phyloP scores from a whole-genome alignment of 176 grass and related monocot genomes.

The Zea mays region Zm-B73-REFERENCE-NAM-5.0 NC_050101.1:163279501-163280000 shows the following conservation, averaged over 20 bases:
- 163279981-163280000: no score
- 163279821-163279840: neutral
- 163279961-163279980: no score
- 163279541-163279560: slow-evolving; percentile 38
- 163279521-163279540: slow-evolving; percentile 30
- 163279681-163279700: neutral
- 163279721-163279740: no score
- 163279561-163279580: slow-evolving; percentile 32
- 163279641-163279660: slow-evolving; percentile 34
- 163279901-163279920: slow-evolving; percentile 1
- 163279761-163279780: neutral
- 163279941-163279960: no score
- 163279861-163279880: neutral
- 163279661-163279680: slow-evolving; percentile 20
- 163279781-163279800: neutral
- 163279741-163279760: slow-evolving; percentile 31
- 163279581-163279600: slow-evolving; percentile 41
- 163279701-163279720: slow-evolving; percentile 1
- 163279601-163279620: slow-evolving; percentile 33
- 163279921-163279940: no score
- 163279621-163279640: slow-evolving; percentile 33
- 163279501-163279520: slow-evolving; percentile 32
- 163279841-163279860: neutral
- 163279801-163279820: neutral
- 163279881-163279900: slow-evolving; percentile 13